Evolutionary conservation across 352 stramenopile genomes (phyloP), one percentile per base, ranked within the genome.

Genomic region (Nothophytophthora sp.): DNA sequence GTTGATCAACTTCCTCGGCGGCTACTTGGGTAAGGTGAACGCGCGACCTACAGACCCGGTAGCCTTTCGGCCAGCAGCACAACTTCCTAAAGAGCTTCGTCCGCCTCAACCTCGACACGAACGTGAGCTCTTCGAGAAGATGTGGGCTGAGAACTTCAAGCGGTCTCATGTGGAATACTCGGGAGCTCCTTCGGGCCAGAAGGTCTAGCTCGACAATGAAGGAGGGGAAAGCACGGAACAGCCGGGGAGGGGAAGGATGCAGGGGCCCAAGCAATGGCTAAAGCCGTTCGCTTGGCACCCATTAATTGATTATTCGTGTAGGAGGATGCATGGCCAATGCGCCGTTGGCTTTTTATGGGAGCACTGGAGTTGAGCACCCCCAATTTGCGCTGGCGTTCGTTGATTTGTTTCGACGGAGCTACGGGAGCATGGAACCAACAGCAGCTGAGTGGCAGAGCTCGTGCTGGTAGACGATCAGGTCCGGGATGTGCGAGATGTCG

Each of bases 91-190:
- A 62, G 85, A 95, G 39, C 49, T 93, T 60, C 84, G 96, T 41
- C 95, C 95, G 27, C 87, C 91, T 9, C 96, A 99, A 63, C 96
- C 96, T 7, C 78, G 86, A 25, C 83, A 98, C 61, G 93, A 98
- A 70, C 78, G 96, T 40, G 88, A 96, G 35, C 86, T 97, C 35
- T 98, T 98, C 69, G 95, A 98, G 70, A 96, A 97, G 75, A 88
- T 98, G 73, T 99, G 96, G 96, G 88, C 89, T 7, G 88, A 99
- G 60, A 98, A 99, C 67, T 98, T 99, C 73, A 88, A 93, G 37
- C 71, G 89, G 28, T 98, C 92, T 22, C 80, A 69, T 22, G 85
- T 95, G 23, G 68, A 92, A 23, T 95, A 95, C 43, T 56, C 60
- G 13, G 22, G n/a, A 32, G 58, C 12, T n/a, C 27, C 45, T 3